phyloP scores from a whole-genome alignment of 768 basidiomycete genomes.

The Hypholoma fasciculare region DNA sequence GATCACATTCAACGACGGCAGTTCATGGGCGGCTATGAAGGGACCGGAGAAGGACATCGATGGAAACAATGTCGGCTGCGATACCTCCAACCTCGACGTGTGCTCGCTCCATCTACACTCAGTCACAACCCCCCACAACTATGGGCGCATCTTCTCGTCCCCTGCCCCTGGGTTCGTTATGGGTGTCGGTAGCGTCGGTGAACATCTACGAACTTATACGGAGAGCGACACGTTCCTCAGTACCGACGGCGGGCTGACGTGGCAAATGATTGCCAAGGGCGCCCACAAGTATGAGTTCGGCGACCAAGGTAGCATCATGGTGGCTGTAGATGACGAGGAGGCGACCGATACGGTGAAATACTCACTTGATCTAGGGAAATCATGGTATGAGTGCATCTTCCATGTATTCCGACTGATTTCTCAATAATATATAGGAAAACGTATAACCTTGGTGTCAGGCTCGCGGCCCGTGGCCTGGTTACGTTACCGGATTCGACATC shows the following conservation, averaged over 20 bases:
- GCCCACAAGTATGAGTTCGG: conserved; percentile 98
- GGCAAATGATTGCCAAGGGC: conserved; percentile 73
- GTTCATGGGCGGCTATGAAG: conserved; percentile 72
- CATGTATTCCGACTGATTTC: not conserved
- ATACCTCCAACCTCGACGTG: conserved; percentile 48
- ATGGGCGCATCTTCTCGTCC: conserved; percentile 91
- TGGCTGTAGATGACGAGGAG: conserved; percentile 87
- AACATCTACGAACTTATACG: conserved; percentile 65
- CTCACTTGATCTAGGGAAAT: conserved; percentile 78
- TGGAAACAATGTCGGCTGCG: conserved; percentile 64
- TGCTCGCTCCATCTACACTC: conserved; percentile 94
- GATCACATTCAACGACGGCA: conserved; percentile 91
- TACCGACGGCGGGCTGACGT: conserved; percentile 83
- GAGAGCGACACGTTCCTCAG: conserved; percentile 95
- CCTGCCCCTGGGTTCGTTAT: conserved; percentile 94
- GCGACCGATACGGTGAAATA: conserved; percentile 68
- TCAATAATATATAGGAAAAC: conserved; percentile 51
- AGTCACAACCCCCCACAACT: conserved; percentile 90
- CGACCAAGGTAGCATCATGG: conserved; percentile 78
- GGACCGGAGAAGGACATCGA: conserved; percentile 59
- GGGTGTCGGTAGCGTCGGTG: conserved; percentile 92
- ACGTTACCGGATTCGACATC: conserved; percentile 95
- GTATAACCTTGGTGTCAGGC: conserved; percentile 65
- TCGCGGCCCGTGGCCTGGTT: conserved; percentile 77
- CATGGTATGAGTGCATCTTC: conserved; percentile 61